Percentiles rank a stretch among this genome's conserved stretches.
Conservation (phyloP, 2,329 filamentous ascomycete species). For the Neodidymelliopsis sp. region DNA sequence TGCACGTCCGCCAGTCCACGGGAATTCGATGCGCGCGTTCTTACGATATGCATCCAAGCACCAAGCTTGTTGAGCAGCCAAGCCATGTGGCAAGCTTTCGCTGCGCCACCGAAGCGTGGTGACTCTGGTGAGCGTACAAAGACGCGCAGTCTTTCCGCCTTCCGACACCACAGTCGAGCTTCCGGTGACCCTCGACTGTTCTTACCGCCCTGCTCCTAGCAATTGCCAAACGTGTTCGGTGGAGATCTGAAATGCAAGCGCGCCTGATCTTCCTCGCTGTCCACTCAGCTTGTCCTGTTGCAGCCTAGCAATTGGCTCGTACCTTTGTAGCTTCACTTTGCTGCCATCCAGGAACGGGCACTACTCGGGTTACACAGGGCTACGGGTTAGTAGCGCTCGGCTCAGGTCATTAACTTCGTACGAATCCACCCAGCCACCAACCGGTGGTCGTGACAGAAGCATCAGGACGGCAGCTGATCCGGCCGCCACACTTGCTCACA, state of each 20-base stretch:
- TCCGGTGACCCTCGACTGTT: conserved; percentile 6
- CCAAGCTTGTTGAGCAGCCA: conserved; percentile 4
- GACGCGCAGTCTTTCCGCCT: conserved; percentile 1
- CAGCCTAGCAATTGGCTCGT: conserved; percentile 23
- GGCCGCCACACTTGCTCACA: conserved; percentile 15
- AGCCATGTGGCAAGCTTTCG: not conserved
- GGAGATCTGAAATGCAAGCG: conserved; percentile 29
- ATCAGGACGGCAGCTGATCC: conserved; percentile 17
- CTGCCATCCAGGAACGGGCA: conserved; percentile 22
- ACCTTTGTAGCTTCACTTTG: conserved; percentile 26
- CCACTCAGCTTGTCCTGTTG: conserved; percentile 18
- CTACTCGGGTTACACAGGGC: conserved; percentile 24
- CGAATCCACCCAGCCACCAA: conserved; percentile 21
- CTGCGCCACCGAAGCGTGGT: not conserved
- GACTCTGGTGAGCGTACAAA: not conserved
- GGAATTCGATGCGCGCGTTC: conserved; percentile 13
- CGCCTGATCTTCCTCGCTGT: conserved; percentile 31
- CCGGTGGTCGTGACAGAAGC: conserved; percentile 12
- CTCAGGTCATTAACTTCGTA: conserved; percentile 22
- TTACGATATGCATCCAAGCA: not conserved
- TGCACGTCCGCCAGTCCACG: conserved; percentile 8
- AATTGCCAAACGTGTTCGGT: conserved; percentile 31
- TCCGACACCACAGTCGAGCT: conserved; percentile 1
- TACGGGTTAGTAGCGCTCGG: conserved; percentile 7
- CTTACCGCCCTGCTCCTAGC: conserved; percentile 12